phyloP scores from a whole-genome alignment of 179 eudicot species.

The Nepenthes alata region DNA sequence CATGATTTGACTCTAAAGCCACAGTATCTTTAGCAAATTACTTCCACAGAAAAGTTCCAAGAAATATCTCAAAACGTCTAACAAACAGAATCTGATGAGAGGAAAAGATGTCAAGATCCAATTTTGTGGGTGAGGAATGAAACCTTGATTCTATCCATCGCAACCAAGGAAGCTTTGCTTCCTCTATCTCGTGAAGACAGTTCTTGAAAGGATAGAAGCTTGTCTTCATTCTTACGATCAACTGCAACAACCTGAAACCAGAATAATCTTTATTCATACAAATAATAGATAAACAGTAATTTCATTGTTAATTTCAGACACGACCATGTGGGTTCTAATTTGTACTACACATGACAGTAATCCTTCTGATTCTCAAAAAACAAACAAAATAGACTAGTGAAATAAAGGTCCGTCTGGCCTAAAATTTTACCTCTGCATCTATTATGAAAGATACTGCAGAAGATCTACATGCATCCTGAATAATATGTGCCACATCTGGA shows the following conservation, averaged over 20 bases:
- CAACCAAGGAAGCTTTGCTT: conserved; percentile 44
- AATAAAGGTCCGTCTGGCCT: background rate
- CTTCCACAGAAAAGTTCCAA: too few species aligned
- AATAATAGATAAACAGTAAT: background rate
- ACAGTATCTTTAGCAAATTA: too few species aligned
- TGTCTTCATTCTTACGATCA: conserved; percentile 64
- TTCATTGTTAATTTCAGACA: background rate
- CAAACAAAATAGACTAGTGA: background rate
- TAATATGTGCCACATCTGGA: conserved; percentile 72
- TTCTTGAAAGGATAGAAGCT: conserved; percentile 84
- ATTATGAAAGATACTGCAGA: conserved; percentile 52
- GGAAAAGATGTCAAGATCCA: background rate
- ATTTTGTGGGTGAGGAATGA: background rate
- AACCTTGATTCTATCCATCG: conserved; percentile 77
- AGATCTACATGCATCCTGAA: conserved; percentile 52
- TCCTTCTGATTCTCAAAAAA: background rate
- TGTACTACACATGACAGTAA: background rate
- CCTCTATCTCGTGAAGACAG: conserved; percentile 92
- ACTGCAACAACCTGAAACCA: conserved; percentile 77
- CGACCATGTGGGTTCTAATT: background rate
- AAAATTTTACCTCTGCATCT: conserved; percentile 69
- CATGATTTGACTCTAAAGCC: too few species aligned
- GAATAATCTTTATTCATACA: conserved; percentile 3
- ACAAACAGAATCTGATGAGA: background rate
- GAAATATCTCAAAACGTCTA: background rate